phyloP scores from a whole-genome alignment of 1,139 yeast species.

The Magnusiomyces suaveolens region DNA sequence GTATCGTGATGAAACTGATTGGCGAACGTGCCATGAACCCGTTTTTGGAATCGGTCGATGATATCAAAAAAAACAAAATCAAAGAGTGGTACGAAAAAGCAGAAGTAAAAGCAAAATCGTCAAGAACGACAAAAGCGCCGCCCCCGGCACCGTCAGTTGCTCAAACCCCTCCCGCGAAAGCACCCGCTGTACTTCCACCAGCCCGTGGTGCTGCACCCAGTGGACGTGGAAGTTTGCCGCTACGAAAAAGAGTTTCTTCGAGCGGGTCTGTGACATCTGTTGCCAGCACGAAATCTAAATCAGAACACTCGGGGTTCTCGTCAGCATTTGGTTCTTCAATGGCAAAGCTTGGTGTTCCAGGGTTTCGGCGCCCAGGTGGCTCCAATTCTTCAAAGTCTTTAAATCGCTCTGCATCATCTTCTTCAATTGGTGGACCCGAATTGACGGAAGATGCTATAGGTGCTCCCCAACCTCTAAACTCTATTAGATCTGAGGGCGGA shows the following conservation, averaged over 20 bases:
- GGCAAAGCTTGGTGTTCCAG: not conserved
- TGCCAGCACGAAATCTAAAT: not conserved
- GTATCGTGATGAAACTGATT: conserved; percentile 69
- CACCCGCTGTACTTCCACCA: conserved; percentile 20
- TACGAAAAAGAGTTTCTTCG: not conserved
- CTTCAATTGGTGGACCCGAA: conserved; percentile 6
- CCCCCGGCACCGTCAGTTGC: conserved; percentile 18
- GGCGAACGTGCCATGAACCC: conserved; percentile 62
- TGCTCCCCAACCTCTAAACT: conserved; percentile 7
- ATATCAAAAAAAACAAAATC: conserved; percentile 56
- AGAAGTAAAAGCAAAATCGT: conserved; percentile 33
- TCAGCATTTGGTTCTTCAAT: not conserved
- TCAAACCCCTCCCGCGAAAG: conserved; percentile 14
- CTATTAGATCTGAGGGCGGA: not conserved
- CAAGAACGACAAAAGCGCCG: conserved; percentile 14
- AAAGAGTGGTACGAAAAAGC: conserved; percentile 49
- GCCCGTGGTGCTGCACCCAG: conserved; percentile 11
- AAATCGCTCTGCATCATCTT: conserved; percentile 20
- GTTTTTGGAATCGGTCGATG: conserved; percentile 62
- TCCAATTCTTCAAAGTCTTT: conserved; percentile 18
- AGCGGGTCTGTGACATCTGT: not conserved
- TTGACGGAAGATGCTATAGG: conserved; percentile 4
- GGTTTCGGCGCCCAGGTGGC: conserved; percentile 7
- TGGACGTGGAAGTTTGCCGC: conserved; percentile 1
- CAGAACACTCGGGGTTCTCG: not conserved